Evolutionary conservation across 768 basidiomycete genomes (phyloP).

Genomic region (Hemileccinum rubropunctum): DNA sequence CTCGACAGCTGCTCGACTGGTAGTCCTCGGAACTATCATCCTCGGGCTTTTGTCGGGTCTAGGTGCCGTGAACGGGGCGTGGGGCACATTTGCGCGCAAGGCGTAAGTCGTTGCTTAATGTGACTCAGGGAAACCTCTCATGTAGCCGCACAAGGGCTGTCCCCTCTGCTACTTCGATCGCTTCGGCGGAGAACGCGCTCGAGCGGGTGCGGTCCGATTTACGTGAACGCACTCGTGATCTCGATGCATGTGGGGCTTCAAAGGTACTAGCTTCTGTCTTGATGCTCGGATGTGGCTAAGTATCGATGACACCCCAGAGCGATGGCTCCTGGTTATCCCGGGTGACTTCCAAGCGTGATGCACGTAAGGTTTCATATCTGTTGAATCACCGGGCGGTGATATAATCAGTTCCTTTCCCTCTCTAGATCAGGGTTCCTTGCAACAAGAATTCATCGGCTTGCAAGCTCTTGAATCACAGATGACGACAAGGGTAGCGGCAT

Average conservation of each 20-base stretch:
- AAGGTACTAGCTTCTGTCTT: constrained; percentile 20
- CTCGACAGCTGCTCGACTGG: constrained; percentile 57
- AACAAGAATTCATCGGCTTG: constrained; percentile 62
- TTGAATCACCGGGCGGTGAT: neutral
- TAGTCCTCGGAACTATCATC: constrained; percentile 73
- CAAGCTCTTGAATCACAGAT: constrained; percentile 69
- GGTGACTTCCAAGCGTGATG: constrained; percentile 29
- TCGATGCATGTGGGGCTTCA: constrained; percentile 20
- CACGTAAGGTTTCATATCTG: constrained; percentile 24
- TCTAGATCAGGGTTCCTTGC: constrained; percentile 37
- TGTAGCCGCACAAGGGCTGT: constrained; percentile 16
- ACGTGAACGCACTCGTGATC: constrained; percentile 29
- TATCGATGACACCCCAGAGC: constrained; percentile 19
- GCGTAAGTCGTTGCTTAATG: constrained; percentile 25
- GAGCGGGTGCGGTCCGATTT: constrained; percentile 61
- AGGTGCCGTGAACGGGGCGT: constrained; percentile 67
- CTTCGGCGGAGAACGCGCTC: constrained; percentile 55
- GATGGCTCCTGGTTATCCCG: constrained; percentile 30
- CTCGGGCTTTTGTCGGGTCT: constrained; percentile 82
- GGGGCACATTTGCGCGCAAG: constrained; percentile 36
- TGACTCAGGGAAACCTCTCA: constrained; percentile 5
- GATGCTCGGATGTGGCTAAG: constrained; percentile 8
- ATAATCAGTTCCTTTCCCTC: neutral
- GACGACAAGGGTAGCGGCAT: constrained; percentile 49
- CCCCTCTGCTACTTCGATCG: constrained; percentile 35